Evolutionary conservation across 75 land plant species (phyloP).

Genomic region (Pseudotsuga menziesii): DNA sequence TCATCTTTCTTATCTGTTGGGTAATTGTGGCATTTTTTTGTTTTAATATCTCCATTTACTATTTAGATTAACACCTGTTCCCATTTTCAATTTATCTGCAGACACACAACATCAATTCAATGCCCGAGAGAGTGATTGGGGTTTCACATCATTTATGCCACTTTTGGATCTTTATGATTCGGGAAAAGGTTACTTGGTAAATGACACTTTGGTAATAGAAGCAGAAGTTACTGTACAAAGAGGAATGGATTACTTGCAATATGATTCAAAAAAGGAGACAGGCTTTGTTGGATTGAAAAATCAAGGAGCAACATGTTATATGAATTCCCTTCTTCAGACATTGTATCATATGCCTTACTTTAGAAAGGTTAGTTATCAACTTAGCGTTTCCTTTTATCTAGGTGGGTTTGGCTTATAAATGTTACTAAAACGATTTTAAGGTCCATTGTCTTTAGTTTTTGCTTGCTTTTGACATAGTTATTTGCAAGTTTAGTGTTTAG

Average conservation of each 20-base stretch:
- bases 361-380: conserved; percentile 75
- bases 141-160: conserved; percentile 97
- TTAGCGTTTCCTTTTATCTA: background rate
- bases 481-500: no score
- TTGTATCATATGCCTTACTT: conserved; percentile 93
- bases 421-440: no score
- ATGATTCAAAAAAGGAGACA: conserved; percentile 95
- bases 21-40: no score
- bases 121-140: conserved; percentile 95
- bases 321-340: conserved; percentile 84
- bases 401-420: background rate
- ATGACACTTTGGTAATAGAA: conserved; percentile 71
- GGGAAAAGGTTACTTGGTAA: conserved; percentile 72
- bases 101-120: conserved; percentile 94
- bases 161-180: conserved; percentile 84
- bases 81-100: conserved; percentile 25
- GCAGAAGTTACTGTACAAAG: conserved; percentile 85
- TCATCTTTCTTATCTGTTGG: no score
- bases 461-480: no score
- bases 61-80: background rate
- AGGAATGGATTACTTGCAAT: conserved; percentile 66
- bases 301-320: conserved; percentile 97
- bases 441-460: no score
- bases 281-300: conserved; percentile 96
- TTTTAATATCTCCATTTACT: no score